phyloP scores from a whole-genome alignment of 352 stramenopile genomes.

The Globisporangium irregulare region DNA sequence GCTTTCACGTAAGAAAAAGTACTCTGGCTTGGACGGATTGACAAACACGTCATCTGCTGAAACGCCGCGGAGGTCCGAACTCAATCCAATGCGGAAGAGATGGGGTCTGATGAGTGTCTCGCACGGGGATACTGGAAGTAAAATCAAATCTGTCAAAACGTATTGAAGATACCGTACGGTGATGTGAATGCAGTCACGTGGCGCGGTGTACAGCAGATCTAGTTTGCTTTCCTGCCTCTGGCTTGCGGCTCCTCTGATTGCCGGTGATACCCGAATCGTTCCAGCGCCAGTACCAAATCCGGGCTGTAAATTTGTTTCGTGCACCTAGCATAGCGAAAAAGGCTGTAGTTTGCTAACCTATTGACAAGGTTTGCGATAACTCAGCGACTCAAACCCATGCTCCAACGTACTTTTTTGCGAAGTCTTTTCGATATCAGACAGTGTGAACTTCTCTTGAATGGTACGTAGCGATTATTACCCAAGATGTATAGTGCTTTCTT shows the following conservation, averaged over 20 bases:
- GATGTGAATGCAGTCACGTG: neutral
- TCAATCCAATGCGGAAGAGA: neutral
- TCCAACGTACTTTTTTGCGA: too few species aligned
- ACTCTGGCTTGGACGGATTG: neutral
- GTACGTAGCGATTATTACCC: too few species aligned
- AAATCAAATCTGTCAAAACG: neutral
- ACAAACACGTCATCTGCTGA: neutral
- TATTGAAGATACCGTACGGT: neutral
- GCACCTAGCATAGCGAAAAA: too few species aligned
- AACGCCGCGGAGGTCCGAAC: neutral
- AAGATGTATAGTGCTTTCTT: too few species aligned
- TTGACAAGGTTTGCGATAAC: too few species aligned
- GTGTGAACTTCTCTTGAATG: too few species aligned
- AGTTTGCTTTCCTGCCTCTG: neutral
- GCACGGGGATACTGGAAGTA: neutral
- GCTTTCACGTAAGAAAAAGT: neutral
- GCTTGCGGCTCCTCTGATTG: neutral
- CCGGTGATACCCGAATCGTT: neutral
- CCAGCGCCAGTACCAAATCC: neutral
- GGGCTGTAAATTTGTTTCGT: too few species aligned
- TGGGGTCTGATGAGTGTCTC: neutral
- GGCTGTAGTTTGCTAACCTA: too few species aligned
- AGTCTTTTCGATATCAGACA: too few species aligned
- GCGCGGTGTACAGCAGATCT: neutral
- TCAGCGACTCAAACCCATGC: too few species aligned